Percentiles rank a stretch among this genome's conserved stretches.
Evolutionary conservation across 2,329 filamentous ascomycete genomes (phyloP).

Genomic region (Hortaea sp.): DNA sequence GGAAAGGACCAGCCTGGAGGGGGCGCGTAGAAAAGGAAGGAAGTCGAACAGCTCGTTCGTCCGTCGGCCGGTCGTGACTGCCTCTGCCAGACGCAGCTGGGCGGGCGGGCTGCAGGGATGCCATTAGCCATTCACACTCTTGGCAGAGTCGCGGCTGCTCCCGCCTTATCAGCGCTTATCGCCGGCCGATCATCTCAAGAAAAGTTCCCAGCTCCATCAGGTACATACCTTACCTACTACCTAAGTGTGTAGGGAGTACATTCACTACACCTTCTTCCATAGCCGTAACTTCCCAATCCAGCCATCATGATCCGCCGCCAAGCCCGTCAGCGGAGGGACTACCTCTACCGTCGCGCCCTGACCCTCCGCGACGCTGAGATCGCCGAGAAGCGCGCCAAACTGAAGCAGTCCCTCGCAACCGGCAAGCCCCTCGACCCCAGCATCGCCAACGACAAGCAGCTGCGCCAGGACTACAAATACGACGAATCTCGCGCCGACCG

Average conservation of each 20-base stretch:
- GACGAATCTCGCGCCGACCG: constrained; percentile 71
- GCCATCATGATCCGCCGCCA: constrained; percentile 52
- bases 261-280: not conserved
- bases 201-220: too few relatives aligned
- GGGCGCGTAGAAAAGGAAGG: not conserved
- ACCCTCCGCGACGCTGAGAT: constrained; percentile 86
- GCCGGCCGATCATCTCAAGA: not conserved
- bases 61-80: too few relatives aligned
- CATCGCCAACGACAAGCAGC: constrained; percentile 74
- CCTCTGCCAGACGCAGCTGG: too few relatives aligned
- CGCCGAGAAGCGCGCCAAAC: constrained; percentile 76
- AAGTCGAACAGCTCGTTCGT: too few relatives aligned
- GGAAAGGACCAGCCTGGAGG: not conserved
- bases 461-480: constrained; percentile 85
- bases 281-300: not conserved
- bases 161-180: not conserved
- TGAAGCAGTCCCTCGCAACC: constrained; percentile 76
- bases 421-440: constrained; percentile 74
- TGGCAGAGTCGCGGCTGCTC: not conserved
- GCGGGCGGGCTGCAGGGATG: too few relatives aligned
- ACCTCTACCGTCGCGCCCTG: constrained; percentile 82
- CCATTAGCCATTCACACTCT: not conserved
- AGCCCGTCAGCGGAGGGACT: constrained; percentile 70
- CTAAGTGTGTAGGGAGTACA: not conserved
- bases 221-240: too few relatives aligned